Percentiles rank a stretch among this genome's conserved stretches.
Conservation (phyloP, 2,329 filamentous ascomycete genomes). For the Fusarium verrucosum region DNA sequence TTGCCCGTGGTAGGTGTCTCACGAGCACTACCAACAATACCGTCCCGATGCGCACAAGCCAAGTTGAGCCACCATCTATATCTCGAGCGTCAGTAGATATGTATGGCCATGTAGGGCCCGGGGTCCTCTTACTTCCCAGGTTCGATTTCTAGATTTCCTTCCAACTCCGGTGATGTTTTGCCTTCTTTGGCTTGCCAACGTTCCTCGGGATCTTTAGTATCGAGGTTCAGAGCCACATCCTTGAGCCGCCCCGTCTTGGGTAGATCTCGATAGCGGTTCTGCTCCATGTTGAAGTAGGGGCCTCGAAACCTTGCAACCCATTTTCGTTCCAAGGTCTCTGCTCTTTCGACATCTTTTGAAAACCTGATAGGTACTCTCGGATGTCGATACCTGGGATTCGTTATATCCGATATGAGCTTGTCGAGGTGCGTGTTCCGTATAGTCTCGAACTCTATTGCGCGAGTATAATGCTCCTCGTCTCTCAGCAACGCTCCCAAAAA, state of each 20-base stretch:
- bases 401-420: constrained; percentile 56
- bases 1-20: constrained; percentile 58
- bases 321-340: constrained; percentile 52
- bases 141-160: constrained; percentile 55
- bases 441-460: constrained; percentile 51
- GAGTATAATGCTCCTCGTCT: constrained; percentile 50
- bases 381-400: constrained; percentile 45
- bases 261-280: constrained; percentile 52
- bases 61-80: constrained; percentile 68
- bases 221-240: constrained; percentile 53
- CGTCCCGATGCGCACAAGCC: constrained; percentile 64
- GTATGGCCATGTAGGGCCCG: not conserved
- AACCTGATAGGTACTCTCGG: constrained; percentile 45
- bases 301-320: constrained; percentile 58
- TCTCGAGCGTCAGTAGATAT: constrained; percentile 30
- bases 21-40: constrained; percentile 57
- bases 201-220: constrained; percentile 43
- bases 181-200: constrained; percentile 51
- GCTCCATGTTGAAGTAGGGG: constrained; percentile 58
- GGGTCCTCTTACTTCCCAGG: constrained; percentile 59
- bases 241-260: constrained; percentile 52
- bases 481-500: constrained; percentile 53
- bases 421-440: constrained; percentile 54
- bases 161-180: constrained; percentile 52
- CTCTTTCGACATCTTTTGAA: constrained; percentile 49